phyloP scores from a whole-genome alignment of 2,329 filamentous ascomycete genomes.

The Fusarium sp. region DNA sequence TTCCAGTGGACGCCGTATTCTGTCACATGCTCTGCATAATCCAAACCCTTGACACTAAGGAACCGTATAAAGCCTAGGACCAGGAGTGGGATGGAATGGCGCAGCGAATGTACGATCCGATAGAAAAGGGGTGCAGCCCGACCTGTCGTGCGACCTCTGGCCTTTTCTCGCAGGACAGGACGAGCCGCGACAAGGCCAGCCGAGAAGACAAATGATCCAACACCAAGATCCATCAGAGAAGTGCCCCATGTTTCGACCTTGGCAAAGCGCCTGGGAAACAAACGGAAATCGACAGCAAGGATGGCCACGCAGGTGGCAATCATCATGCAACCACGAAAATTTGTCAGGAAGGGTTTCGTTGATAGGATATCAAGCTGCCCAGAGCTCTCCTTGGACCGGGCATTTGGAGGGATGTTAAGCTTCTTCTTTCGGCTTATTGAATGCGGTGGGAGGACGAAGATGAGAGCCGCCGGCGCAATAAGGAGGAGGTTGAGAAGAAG shows the following conservation, averaged over 20 bases:
- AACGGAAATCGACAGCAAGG: slow-evolving; percentile 93
- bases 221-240: slow-evolving; percentile 98
- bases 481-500: slow-evolving; percentile 81
- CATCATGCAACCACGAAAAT: slow-evolving; percentile 92
- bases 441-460: slow-evolving; percentile 67
- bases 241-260: slow-evolving; percentile 99
- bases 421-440: slow-evolving; percentile 59
- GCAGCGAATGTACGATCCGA: slow-evolving; percentile 75
- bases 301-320: slow-evolving; percentile 90
- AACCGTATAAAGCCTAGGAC: slow-evolving; percentile 84
- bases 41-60: slow-evolving; percentile 90
- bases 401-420: slow-evolving; percentile 60
- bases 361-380: slow-evolving; percentile 67
- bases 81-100: slow-evolving; percentile 86
- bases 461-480: slow-evolving; percentile 75
- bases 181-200: slow-evolving; percentile 91
- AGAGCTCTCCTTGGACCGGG: slow-evolving; percentile 53
- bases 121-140: slow-evolving; percentile 63
- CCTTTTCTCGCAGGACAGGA: slow-evolving; percentile 78
- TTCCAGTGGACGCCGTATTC: slow-evolving; percentile 99
- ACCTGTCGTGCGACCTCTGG: slow-evolving; percentile 64
- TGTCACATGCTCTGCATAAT: slow-evolving; percentile 96
- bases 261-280: slow-evolving; percentile 94
- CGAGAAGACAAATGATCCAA: slow-evolving; percentile 97
- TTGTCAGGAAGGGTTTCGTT: slow-evolving; percentile 91